phyloP scores from a whole-genome alignment of 805 yeast genomes.

The Nakazawaea pomicola region DNA sequence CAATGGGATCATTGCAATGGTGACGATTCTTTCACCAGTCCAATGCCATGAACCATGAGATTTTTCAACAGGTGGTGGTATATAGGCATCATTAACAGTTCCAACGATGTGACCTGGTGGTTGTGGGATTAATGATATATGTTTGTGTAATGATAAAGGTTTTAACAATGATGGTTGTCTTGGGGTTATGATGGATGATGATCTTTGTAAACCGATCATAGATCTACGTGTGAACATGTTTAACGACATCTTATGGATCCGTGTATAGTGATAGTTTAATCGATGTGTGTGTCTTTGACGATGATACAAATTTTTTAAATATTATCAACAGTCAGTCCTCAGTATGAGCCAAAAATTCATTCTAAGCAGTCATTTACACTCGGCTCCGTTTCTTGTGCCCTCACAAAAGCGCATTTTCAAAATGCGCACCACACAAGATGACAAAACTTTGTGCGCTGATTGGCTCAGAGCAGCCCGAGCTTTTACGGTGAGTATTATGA shows the following conservation, averaged over 20 bases:
- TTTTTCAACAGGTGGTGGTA: constrained; percentile 56
- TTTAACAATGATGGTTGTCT: no score
- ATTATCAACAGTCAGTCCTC: no score
- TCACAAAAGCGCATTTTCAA: no score
- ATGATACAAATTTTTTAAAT: background rate
- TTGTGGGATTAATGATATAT: constrained; percentile 61
- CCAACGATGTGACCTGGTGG: constrained; percentile 91
- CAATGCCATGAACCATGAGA: constrained; percentile 88
- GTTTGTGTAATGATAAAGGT: constrained; percentile 14
- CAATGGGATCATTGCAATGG: constrained; percentile 73
- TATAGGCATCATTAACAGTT: constrained; percentile 86
- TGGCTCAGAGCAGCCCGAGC: background rate
- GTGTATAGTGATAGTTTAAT: constrained; percentile 1
- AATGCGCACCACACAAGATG: background rate
- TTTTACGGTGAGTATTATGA: constrained; percentile 1
- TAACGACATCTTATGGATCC: no score
- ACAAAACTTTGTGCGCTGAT: constrained; percentile 1
- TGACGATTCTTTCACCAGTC: constrained; percentile 77
- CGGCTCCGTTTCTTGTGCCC: constrained; percentile 4
- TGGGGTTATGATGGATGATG: no score
- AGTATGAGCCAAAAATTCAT: no score
- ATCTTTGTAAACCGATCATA: background rate
- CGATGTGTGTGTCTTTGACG: no score
- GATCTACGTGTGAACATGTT: constrained; percentile 7
- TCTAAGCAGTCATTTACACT: no score